Evolutionary conservation across 1,139 yeast genomes (phyloP), one percentile per base, ranked within the genome.

Genomic region (Magnusiomyces magnusii): DNA sequence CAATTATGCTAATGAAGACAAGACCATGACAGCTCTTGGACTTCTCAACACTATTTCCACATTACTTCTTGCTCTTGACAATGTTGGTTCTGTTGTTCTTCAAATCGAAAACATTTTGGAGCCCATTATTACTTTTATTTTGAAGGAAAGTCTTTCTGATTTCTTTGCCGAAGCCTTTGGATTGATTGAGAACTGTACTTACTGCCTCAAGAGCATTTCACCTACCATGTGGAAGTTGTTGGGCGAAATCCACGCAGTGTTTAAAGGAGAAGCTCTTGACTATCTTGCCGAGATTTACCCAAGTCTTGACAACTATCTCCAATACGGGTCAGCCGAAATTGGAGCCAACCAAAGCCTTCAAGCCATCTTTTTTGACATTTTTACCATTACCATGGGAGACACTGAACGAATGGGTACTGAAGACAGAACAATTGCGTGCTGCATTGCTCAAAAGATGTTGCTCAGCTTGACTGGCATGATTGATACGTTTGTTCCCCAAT

Each of bases 21-120:
- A 92, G 72, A 84, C 87, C 39, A 84, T 88, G 80, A 92, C 97
- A 0, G 97, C 95, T 0, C 74, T 88, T 54, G 97, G 98, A 41
- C 80, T 91, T 36, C 76, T 93, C 65, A 90, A 87, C 66, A 92
- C 98, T 1, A 83, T 92, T 77, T 85, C 90, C 56, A 90, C 97
- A 0, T 86, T 93, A n/a, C 74, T 93, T 56, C 73, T 91, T 61
- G 87, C 96, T 15, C 85, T 93, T 71, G 98, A 93, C 71, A 87
- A 86, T 68, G 85, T 96, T 1, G 77, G 77, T 27, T 90, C 84
- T 31, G 80, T 88, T 58, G 80, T 92, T 52, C 73, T 77, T 55
- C 80, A 80, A 68, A 78, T 93, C 58, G 97, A 91, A 68, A 84
- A 82, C 62, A 83, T 86, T 3, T 82, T 87, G 61, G 75, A 83